Base-by-base conservation (phyloP, 176 grass and related monocot genomes). In the Aegilops sharonensis region DNA sequence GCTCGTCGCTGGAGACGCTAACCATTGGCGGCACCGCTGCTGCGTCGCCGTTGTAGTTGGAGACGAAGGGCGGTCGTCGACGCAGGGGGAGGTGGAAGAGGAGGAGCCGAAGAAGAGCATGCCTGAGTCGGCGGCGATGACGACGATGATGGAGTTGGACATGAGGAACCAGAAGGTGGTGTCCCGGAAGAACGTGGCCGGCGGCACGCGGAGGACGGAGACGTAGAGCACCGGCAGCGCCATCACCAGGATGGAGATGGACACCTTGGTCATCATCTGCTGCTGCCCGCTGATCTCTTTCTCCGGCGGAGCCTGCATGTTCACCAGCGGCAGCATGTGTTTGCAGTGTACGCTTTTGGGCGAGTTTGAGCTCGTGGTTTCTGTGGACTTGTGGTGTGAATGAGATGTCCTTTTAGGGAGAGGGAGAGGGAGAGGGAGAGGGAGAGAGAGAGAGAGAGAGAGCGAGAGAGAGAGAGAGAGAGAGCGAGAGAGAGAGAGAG, bases 91-190 rank as follows among this genome's bases (percentile, higher is more conserved):
- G 12, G 39, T 0, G 35, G 78, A 5, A 12, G 84, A 30, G 61
- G 93, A 70, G 43, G 89, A 91, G 36, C 76, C 25, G 47, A 87
- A 87, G 89, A 87, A 91, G 90, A 94, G 77, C 52, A 89, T 72
- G 68, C 94, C 97, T 35, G 92, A 94, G 85, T 98, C 97, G 23
- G 92, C 87, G 59, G 87, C 94, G 64, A 98, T 92, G 75, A 98
- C 80, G 82, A 98, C 54, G 88, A 98, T 94, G 87, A 98, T 92
- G 87, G 92, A 94, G 82, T 98, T 98, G 48, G 90, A 98, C 88
- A 96, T 94, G 88, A 98, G 92, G 88, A 98, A 98, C 97, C 97
- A 98, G 89, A 98, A 98, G 92, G 83, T 90, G 90, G 97, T 98
- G 90, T 98, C 97, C 21, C 86, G 63, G 90, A 96, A 68, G 79